Base-by-base conservation (phyloP, 2,329 filamentous ascomycete genomes). In the Epichloe gansuensis region DNA sequence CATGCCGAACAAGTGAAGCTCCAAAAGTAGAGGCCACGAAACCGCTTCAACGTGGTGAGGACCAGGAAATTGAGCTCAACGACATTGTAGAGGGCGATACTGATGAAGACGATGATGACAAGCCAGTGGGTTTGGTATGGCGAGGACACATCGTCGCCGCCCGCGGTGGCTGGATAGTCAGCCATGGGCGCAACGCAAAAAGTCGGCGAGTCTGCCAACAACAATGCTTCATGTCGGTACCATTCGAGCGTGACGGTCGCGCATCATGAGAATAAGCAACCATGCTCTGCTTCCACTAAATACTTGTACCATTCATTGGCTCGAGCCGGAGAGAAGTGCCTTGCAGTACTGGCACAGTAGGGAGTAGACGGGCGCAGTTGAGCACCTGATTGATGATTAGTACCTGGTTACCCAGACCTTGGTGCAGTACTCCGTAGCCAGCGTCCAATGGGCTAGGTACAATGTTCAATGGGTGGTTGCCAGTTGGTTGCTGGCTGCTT, bases 11-110 rank as follows among this genome's bases (percentile, higher is more conserved):
- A 57, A 17, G 64, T 41, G 49, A 65, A 58, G 55, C 63, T 65
- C 62, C 64, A 65, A 39, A 67, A 67, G 55, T 67, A 67, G 28
- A 65, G 57, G 9, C 64, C 63, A 3, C 44, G 44, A 17, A 59
- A 60, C 3, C 54, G 51, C 49, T 61, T 60, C 52, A 66, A 66
- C 46, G 62, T 62, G 50, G 53, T 44, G 17, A 60, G 49, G 50
- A 65, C 62, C 46, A 64, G 57, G 54, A 62, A 57, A 52, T 54
- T 58, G 23, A 66, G 62, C 52, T 66, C 63, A 41, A 61, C 31
- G 23, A 60, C 59, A 48, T 65, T 66, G 52, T 60, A 62, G 17
- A 60, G 52, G 15, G 61, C 58, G 39, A 63, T 54, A 54, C 59
- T 55, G 45, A 61, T 52, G 53, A 64, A 62, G 50, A 57, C 56